Evolutionary conservation across 2,329 filamentous ascomycete species (phyloP).

Genomic region (Intubia oerlemansii): DNA sequence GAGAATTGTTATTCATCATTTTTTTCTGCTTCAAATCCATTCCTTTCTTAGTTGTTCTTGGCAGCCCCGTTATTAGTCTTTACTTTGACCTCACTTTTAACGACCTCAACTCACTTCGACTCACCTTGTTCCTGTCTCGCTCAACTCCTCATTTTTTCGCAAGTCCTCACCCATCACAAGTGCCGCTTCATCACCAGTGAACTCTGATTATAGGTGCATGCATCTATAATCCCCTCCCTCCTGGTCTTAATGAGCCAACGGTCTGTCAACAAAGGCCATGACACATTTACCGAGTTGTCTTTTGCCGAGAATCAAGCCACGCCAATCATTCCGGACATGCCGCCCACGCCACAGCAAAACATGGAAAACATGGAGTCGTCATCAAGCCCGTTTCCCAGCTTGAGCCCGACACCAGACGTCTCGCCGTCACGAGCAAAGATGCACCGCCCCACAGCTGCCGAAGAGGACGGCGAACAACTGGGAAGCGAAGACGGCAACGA

Average conservation of each 20-base stretch:
- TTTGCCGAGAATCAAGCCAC: too few relatives aligned
- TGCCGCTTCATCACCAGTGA: neutral
- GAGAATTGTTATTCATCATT: neutral
- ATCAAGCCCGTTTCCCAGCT: conserved; percentile 7
- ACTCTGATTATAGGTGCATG: neutral
- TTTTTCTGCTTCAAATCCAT: neutral
- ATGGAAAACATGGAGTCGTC: too few relatives aligned
- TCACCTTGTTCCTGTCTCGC: neutral
- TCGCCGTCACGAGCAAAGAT: too few relatives aligned
- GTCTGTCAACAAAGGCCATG: too few relatives aligned
- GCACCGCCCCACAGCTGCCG: too few relatives aligned
- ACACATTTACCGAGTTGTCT: too few relatives aligned
- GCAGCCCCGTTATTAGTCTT: neutral
- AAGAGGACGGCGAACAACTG: neutral
- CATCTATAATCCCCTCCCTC: too few relatives aligned
- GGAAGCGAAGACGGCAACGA: neutral
- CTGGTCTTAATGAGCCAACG: too few relatives aligned
- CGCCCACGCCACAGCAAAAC: too few relatives aligned
- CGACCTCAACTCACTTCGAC: neutral
- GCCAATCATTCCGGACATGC: too few relatives aligned
- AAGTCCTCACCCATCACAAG: neutral
- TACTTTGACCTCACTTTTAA: neutral
- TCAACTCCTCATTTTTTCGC: neutral
- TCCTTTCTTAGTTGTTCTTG: neutral
- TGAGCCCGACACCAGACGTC: conserved; percentile 3